Evolutionary conservation across 2,329 filamentous ascomycete genomes (phyloP), one percentile per base, ranked within the genome.

Genomic region (Fusarium sp.): DNA sequence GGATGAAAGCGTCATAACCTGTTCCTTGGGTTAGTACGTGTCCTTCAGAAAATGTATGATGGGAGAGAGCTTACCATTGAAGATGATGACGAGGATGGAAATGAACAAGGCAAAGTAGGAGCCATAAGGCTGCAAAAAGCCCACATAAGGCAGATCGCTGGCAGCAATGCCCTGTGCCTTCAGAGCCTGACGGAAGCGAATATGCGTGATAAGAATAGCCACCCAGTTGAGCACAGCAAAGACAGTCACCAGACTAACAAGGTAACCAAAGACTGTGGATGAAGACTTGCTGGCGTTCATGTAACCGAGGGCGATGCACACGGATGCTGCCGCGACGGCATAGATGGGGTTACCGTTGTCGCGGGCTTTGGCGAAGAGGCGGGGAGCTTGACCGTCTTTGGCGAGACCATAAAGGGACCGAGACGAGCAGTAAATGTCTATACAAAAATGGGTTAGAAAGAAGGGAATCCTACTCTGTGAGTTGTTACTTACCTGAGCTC

Each of bases 21-120:
- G 29, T 31, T 10, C 9, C 29, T 11, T 31, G 29, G 10, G 9
- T 31, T 31, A 31, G 29, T 31, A 31, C 29, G 29, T 31, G 29
- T 31, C 29, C 29, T 31, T 31, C 29, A 31, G 29, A 31, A 31
- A 31, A 31, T 31, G 29, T 10, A 31, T 31, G 29, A 31, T 3
- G 29, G 27, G 27, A 31, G 29, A 31, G 9, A 10, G 9, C 29
- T 47, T 22, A 57, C 64, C 58, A 27, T 91, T 89, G 72, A 93
- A 89, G 0, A 90, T 83, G 85, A 92, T 91, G 66, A 91, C 79
- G 22, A 84, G 47, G 3, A 75, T 37, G 0, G 80, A 80, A 3
- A 83, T 68, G 24, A 67, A 69, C 1, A 84, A 64, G 1, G 80
- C 80, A 38, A 82, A 75, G 54, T 83, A 86, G 0, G 82, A 80